phyloP scores from a whole-genome alignment of 495 filamentous ascomycete genomes.

The Aspergillus baeticus region DNA sequence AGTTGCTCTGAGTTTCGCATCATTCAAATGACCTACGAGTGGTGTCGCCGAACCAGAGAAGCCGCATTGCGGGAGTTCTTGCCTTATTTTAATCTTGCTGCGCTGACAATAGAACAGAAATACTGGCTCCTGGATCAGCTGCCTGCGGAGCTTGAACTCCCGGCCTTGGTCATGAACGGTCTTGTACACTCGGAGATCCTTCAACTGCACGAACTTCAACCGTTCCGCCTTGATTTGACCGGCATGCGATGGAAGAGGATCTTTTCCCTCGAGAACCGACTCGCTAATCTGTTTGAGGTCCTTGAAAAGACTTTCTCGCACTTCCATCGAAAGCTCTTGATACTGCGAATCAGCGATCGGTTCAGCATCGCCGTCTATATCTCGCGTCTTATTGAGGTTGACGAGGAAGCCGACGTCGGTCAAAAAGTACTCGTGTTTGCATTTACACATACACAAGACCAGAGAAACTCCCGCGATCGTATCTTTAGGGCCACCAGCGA shows the following conservation, averaged over 20 bases:
- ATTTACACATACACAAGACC: background rate
- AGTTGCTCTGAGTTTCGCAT: background rate
- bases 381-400: background rate
- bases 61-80: background rate
- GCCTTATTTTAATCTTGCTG: background rate
- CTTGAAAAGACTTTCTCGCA: background rate
- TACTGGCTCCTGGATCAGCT: background rate
- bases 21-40: background rate
- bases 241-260: slow-evolving; percentile 2
- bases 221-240: background rate
- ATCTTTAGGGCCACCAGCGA: background rate
- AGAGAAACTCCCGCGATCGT: background rate
- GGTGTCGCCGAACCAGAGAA: background rate
- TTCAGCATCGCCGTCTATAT: slow-evolving; percentile 1
- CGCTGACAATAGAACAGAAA: background rate
- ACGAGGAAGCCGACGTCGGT: background rate
- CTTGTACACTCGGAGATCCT: background rate
- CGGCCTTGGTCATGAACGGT: slow-evolving; percentile 1
- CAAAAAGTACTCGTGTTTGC: background rate
- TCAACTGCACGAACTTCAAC: background rate
- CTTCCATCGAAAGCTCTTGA: slow-evolving; percentile 1
- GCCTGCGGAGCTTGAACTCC: background rate
- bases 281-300: slow-evolving; percentile 1
- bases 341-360: background rate
- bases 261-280: slow-evolving; percentile 1